phyloP scores from a whole-genome alignment of 257 asterid species.

The Solanum chiquidenum region DNA sequence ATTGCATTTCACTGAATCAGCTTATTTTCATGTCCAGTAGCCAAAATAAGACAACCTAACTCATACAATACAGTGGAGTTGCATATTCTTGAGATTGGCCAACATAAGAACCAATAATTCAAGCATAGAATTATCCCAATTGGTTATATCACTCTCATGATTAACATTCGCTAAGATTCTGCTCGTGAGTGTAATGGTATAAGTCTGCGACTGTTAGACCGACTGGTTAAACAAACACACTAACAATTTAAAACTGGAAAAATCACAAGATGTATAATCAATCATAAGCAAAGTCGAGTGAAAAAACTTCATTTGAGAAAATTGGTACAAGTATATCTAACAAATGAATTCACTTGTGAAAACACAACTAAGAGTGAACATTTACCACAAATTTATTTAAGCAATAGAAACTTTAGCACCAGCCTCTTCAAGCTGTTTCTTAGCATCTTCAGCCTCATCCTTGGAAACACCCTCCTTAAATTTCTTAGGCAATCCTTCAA shows the following conservation, averaged over 20 bases:
- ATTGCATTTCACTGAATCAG: background rate
- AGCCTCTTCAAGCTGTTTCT: slow-evolving; percentile 87
- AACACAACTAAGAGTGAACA: background rate
- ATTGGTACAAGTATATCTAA: background rate
- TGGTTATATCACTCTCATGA: background rate
- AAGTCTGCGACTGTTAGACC: background rate
- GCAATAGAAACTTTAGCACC: slow-evolving; percentile 71
- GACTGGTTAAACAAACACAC: background rate
- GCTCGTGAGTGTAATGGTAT: background rate
- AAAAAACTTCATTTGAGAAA: background rate
- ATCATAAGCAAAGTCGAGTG: background rate
- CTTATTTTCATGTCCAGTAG: background rate
- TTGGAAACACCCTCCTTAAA: slow-evolving; percentile 77
- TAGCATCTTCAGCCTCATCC: slow-evolving; percentile 89
- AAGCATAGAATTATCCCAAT: background rate
- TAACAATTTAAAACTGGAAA: background rate
- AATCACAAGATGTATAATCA: background rate
- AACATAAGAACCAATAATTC: background rate
- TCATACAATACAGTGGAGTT: background rate
- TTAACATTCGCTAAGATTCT: background rate
- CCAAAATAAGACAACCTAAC: background rate
- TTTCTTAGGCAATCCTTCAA: slow-evolving; percentile 91
- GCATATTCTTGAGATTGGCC: background rate
- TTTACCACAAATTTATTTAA: background rate
- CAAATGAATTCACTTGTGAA: background rate